Conservation (phyloP, 768 basidiomycete genomes). For the Agrocybe praecox region DNA sequence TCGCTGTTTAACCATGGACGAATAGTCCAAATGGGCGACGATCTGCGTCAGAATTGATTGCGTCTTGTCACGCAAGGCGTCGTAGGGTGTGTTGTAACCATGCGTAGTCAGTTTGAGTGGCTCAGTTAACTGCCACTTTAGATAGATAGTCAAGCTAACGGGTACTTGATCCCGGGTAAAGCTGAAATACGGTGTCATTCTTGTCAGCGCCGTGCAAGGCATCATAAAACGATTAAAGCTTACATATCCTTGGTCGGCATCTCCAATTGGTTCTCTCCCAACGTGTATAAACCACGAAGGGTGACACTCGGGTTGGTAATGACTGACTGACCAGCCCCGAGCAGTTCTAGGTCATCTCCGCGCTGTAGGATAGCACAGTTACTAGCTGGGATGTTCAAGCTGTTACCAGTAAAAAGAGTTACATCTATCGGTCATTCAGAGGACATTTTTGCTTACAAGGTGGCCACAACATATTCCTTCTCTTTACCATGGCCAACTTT, state of each 20-base stretch:
- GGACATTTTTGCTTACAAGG: conserved; percentile 54
- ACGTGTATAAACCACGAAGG: conserved; percentile 75
- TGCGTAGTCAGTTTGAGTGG: conserved; percentile 73
- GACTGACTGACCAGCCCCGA: conserved; percentile 82
- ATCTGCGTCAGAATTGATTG: conserved; percentile 89
- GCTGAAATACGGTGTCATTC: conserved; percentile 31
- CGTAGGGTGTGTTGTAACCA: conserved; percentile 84
- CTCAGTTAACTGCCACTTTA: conserved; percentile 70
- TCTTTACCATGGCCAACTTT: conserved; percentile 41
- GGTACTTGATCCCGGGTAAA: conserved; percentile 89
- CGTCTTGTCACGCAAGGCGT: conserved; percentile 78
- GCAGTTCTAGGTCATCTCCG: conserved; percentile 76
- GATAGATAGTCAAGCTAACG: conserved; percentile 79
- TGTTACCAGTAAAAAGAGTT: conserved; percentile 29
- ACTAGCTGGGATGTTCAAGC: conserved; percentile 82
- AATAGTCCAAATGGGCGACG: conserved; percentile 70
- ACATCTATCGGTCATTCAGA: background rate
- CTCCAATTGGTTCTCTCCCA: conserved; percentile 83
- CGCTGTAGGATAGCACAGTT: conserved; percentile 86
- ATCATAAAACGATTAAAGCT: conserved; percentile 25
- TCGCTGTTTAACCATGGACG: conserved; percentile 71
- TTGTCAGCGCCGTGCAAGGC: background rate
- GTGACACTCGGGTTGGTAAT: conserved; percentile 86
- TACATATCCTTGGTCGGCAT: conserved; percentile 90
- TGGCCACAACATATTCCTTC: conserved; percentile 76